phyloP scores from a whole-genome alignment of 352 stramenopile genomes.

The Globisporangium iwayamae region DNA sequence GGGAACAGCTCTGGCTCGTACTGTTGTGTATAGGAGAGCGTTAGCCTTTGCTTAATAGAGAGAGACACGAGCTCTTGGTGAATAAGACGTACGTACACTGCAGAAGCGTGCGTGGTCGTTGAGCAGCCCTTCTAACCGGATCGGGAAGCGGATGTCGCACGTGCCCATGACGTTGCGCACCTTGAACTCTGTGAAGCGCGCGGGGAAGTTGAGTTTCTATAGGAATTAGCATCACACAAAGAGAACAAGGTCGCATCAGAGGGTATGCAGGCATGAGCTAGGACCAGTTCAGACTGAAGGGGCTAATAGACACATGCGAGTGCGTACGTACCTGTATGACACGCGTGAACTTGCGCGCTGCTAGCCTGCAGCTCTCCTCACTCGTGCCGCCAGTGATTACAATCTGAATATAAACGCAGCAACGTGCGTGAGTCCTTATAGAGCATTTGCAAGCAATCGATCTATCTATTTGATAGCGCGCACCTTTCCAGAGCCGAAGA shows the following conservation, averaged over 20 bases:
- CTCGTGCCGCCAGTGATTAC: conserved; percentile 83
- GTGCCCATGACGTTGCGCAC: conserved; percentile 99
- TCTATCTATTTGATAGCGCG: neutral
- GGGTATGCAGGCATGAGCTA: neutral
- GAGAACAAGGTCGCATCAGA: neutral
- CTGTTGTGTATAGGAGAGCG: conserved; percentile 14
- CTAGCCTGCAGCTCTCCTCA: conserved; percentile 79
- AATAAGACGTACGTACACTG: conserved; percentile 56
- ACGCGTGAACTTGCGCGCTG: conserved; percentile 81
- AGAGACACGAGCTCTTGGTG: neutral
- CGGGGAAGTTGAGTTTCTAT: conserved; percentile 88
- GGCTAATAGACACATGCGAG: neutral
- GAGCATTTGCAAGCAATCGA: no score
- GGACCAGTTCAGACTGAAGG: neutral
- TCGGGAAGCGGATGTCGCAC: conserved; percentile 97
- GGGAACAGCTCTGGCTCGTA: conserved; percentile 99
- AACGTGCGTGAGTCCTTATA: no score
- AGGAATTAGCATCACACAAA: neutral
- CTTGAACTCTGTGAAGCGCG: conserved; percentile 88
- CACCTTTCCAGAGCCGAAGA: conserved; percentile 96
- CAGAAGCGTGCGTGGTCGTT: conserved; percentile 95
- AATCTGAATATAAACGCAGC: conserved; percentile 36
- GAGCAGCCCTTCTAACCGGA: conserved; percentile 97
- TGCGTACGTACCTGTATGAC: conserved; percentile 67
- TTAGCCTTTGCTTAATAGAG: neutral